Evolutionary conservation across 2,329 filamentous ascomycete species (phyloP), one percentile per base, ranked within the genome.

Genomic region (Dactylellina parvicollis): DNA sequence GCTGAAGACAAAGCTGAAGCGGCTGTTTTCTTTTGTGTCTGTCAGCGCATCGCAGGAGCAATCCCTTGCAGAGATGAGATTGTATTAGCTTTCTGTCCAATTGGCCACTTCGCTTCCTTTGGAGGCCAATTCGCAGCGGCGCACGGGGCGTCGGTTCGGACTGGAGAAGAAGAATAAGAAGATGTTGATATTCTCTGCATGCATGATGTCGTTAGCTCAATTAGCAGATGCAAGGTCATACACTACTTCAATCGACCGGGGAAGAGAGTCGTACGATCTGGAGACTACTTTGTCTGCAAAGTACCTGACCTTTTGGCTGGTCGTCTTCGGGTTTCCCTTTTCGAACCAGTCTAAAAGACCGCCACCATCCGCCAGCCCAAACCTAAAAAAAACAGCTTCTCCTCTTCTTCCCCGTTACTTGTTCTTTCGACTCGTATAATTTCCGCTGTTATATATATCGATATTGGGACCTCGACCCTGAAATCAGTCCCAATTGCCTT

Each of bases 261-360:
- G 20, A 26, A 26, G 38, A 42, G 46, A 32, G 38, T 67, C 52
- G 46, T 52, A 67, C 52, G 62, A 44, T 57, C 22, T 54, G n/a
- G n/a, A n/a, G n/a, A n/a, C n/a, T n/a, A n/a, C n/a, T n/a, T n/a
- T n/a, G n/a, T n/a, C n/a, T n/a, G n/a, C n/a, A n/a, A n/a, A n/a
- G 59, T 52, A 52, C 38, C 57, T 72, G 66, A 57, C 55, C 12
- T 54, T 49, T 34, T 60, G 56, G n/a, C 28, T 52, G 47, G n/a
- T 26, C 24, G 40, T 16, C 36, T 38, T 60, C 55, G 62, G 62
- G 52, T 47, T 67, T 50, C 54, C 62, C 34, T 28, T 65, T 65
- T 42, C 38, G n/a, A 44, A 46, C 36, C 26, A 26, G 36, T 32
- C 36, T 44, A 5, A 61, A 50, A 44, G 42, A 59, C 54, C 55